Conservation (phyloP, 148 eudicot genomes). For the Selenicereus undatus region DNA sequence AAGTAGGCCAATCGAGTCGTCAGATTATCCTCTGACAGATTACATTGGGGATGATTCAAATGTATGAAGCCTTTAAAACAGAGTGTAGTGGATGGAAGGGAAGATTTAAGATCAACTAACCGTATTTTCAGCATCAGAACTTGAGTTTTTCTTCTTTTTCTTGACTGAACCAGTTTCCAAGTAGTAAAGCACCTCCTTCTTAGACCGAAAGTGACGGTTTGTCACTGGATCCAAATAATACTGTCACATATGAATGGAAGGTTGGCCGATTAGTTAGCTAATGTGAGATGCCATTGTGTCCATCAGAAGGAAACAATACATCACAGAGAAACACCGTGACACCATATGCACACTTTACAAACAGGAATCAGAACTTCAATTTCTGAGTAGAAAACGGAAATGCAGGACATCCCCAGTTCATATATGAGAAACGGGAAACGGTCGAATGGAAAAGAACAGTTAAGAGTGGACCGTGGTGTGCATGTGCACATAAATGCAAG, state of each 20-base stretch:
- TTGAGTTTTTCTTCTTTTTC: constrained; percentile 22
- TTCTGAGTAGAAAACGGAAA: not conserved
- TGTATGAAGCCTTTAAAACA: not conserved
- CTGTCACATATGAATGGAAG: constrained; percentile 27
- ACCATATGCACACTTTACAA: not conserved
- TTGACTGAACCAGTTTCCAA: constrained; percentile 45
- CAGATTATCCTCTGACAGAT: not conserved
- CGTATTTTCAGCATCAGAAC: constrained; percentile 34
- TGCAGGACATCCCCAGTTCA: not conserved
- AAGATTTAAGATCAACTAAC: constrained; percentile 27
- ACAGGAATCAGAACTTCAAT: too few relatives aligned
- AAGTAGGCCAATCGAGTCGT: not conserved
- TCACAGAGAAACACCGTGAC: not conserved
- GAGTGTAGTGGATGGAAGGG: not conserved
- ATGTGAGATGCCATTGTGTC: not conserved
- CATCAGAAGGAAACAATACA: not conserved
- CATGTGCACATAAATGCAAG: too few relatives aligned
- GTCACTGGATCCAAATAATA: constrained; percentile 41
- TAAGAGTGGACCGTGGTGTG: too few relatives aligned
- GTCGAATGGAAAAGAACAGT: too few relatives aligned
- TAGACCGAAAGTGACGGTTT: constrained; percentile 41
- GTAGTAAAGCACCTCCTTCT: constrained; percentile 42
- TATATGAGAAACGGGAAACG: not conserved
- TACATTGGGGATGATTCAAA: not conserved
- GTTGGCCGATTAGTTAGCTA: not conserved